Conservation (phyloP, 345 rosid genomes). For the Brassica carinata region DNA sequence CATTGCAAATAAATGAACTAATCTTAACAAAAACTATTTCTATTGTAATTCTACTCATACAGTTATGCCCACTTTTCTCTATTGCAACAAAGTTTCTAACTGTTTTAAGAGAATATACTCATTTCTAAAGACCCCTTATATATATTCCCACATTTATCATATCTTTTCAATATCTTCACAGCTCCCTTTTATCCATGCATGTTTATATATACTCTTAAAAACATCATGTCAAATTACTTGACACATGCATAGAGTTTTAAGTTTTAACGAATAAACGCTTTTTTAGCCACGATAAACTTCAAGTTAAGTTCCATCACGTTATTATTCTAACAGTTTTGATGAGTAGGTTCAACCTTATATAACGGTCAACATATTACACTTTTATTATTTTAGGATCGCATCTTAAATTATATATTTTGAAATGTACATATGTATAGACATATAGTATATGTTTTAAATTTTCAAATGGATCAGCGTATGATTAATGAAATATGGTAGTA, state of each 20-base stretch:
- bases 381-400: not conserved
- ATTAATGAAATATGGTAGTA: not conserved
- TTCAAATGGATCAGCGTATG: not conserved
- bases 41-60: not conserved
- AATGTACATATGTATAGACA: not conserved
- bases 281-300: not conserved
- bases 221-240: not conserved
- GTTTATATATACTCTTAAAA: not conserved
- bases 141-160: not conserved
- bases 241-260: not conserved
- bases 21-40: not conserved
- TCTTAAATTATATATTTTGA: not conserved
- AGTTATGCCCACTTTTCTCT: not conserved
- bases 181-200: not conserved
- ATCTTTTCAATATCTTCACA: not conserved
- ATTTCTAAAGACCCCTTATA: not conserved
- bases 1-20: not conserved
- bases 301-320: not conserved
- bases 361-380: not conserved
- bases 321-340: not conserved
- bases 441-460: not conserved
- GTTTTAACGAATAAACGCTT: not conserved
- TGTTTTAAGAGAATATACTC: not conserved
- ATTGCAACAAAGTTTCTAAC: not conserved
- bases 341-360: not conserved